Conservation (phyloP, 108 stramenopile species). For the Fragilaria crotonensis region DNA sequence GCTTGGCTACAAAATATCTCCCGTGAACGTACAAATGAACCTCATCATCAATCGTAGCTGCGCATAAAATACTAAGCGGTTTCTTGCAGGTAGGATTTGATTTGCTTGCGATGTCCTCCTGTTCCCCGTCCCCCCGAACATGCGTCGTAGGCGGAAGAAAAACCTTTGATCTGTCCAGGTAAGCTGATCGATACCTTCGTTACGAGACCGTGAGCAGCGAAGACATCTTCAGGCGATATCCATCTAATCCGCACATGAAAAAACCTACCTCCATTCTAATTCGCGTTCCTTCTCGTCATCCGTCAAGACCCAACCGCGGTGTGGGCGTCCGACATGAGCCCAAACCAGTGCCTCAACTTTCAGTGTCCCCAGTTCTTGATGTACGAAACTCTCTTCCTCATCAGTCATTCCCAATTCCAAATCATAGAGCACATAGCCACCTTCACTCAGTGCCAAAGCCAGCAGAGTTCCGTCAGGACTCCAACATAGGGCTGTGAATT, state of each 20-base stretch:
- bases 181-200: constrained; percentile 25
- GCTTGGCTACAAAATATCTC: constrained; percentile 43
- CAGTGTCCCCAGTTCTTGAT: constrained; percentile 6
- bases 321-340: constrained; percentile 30
- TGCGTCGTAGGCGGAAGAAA: constrained; percentile 30
- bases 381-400: constrained; percentile 4
- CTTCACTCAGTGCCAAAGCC: constrained; percentile 42
- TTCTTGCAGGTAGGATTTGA: constrained; percentile 30
- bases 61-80: constrained; percentile 58
- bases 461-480: constrained; percentile 69
- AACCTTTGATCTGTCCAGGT: constrained; percentile 24
- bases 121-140: constrained; percentile 12
- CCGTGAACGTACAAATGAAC: constrained; percentile 65
- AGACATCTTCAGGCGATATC: neutral
- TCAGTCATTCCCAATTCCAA: constrained; percentile 40
- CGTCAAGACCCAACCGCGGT: constrained; percentile 14
- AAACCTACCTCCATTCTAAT: constrained; percentile 44
- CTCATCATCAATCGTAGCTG: constrained; percentile 30
- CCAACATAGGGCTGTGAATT: constrained; percentile 33
- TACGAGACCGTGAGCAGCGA: neutral
- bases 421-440: constrained; percentile 36
- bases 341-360: constrained; percentile 19
- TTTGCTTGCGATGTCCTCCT: constrained; percentile 3
- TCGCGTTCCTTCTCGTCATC: constrained; percentile 25
- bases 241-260: constrained; percentile 2